Percentiles rank a stretch among this genome's conserved stretches.
Evolutionary conservation across 2,329 filamentous ascomycete genomes (phyloP).

Genomic region (Nothomitra cinnamomea): DNA sequence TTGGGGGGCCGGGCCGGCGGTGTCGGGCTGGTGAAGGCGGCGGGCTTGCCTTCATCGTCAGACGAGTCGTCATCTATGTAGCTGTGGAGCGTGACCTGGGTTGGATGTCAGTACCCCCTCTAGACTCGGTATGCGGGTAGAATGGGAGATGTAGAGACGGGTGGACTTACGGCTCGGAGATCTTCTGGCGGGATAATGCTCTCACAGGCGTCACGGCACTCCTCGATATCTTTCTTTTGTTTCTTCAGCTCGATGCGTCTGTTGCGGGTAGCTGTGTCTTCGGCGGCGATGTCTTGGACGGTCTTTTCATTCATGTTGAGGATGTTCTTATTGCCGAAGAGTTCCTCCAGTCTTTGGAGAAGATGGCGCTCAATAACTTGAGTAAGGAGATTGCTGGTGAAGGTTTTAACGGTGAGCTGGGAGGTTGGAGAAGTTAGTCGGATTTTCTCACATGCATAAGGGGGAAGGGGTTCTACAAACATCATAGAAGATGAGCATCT

Average conservation of each 20-base stretch:
- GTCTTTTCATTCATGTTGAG: slow-evolving; percentile 28
- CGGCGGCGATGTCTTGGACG: slow-evolving; percentile 34
- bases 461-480: neutral
- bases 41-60: neutral
- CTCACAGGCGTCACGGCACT: slow-evolving; percentile 32
- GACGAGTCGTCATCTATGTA: neutral
- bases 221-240: slow-evolving; percentile 34
- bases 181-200: slow-evolving; percentile 36
- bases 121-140: neutral
- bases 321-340: slow-evolving; percentile 36
- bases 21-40: neutral
- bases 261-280: slow-evolving; percentile 36
- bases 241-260: slow-evolving; percentile 29
- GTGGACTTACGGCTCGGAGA: slow-evolving; percentile 17
- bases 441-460: neutral
- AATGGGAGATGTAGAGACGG: neutral
- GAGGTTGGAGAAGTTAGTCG: neutral
- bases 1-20: neutral
- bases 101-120: no score
- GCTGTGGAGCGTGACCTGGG: no score
- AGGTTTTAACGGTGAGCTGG: slow-evolving; percentile 31
- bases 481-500: slow-evolving; percentile 40
- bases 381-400: slow-evolving; percentile 35
- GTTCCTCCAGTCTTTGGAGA: slow-evolving; percentile 32
- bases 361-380: slow-evolving; percentile 35